Base-by-base conservation (phyloP, 1,284 basidiomycete genomes). In the Mycosarcoma maydis region DNA sequence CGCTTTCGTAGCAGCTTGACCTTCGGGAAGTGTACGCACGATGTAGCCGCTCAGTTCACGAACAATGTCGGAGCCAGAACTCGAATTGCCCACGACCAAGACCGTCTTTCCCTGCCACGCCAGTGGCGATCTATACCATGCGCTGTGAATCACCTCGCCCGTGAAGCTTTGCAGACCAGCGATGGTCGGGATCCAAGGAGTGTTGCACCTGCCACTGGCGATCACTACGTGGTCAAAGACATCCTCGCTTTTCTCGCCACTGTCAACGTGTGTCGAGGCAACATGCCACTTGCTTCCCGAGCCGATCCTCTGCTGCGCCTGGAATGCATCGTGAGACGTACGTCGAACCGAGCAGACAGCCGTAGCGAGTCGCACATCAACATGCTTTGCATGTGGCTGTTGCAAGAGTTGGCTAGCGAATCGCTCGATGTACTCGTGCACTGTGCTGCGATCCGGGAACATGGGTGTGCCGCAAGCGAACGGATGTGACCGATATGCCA, bases 41-140 rank as follows among this genome's bases (percentile, higher is more conserved):
- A 75, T 23, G 22, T 76, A 74, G 10, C 80, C 80, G 10, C 38
- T 42, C 0, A 86, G 71, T 51, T 86, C 84, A n/a, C 86, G 79
- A 0, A 84, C 82, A 23, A 86, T 83, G 60, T 86, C 86, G 16
- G 84, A 84, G 0, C 85, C 86, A 0, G 84, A 85, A 4, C 83
- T 83, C n/a, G 81, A 83, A 26, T 84, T 85, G 6, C 86, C 86
- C 7, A 86, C 83, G 0, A 87, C 84, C 20, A 87, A 77, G 6
- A 86, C 83, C 1, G 74, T 83, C 72, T 83, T 66, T 6, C 41
- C 34, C n/a, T 44, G 42, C 16, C 74, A 82, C 19, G 52, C 60
- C 0, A 77, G 54, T 0, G 85, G 82, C 4, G 73, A 73, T 14
- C 84, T 78, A 61, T 83, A 86, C 83, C 83, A 85, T 8, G 84